Evolutionary conservation across 768 basidiomycete species (phyloP).

Genomic region (Psilocybe cubensis): DNA sequence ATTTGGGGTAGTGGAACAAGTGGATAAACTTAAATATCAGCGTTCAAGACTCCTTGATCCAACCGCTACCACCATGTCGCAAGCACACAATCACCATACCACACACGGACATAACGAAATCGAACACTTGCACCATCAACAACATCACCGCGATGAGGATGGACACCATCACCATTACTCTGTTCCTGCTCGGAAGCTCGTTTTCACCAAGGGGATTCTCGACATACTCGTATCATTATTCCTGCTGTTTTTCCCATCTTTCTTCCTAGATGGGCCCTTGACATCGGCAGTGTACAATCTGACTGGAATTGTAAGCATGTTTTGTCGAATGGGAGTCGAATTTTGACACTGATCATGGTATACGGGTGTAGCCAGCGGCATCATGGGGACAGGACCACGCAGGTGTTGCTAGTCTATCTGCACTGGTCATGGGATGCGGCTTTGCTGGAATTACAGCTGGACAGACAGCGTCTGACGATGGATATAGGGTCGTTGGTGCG

Average conservation of each 20-base stretch:
- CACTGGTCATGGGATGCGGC: constrained; percentile 25
- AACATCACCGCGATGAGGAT: not conserved
- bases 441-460: constrained; percentile 26
- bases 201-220: constrained; percentile 24
- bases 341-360: not conserved
- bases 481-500: constrained; percentile 27
- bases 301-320: constrained; percentile 21
- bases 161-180: constrained; percentile 2
- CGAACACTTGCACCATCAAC: not conserved
- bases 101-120: not conserved
- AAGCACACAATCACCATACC: not conserved
- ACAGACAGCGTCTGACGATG: constrained; percentile 21
- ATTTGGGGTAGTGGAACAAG: too few species aligned
- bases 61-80: not conserved
- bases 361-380: constrained; percentile 10
- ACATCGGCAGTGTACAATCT: constrained; percentile 15
- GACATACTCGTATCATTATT: constrained; percentile 23
- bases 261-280: constrained; percentile 23
- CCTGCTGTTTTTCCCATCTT: constrained; percentile 22
- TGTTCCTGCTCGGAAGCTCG: constrained; percentile 13
- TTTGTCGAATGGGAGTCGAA: too few species aligned
- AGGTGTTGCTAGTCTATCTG: constrained; percentile 16
- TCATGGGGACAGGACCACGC: constrained; percentile 17
- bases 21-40: too few species aligned
- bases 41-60: too few species aligned